Base-by-base conservation (phyloP, 257 asterid genomes). In the Nicotiana obtusifolia region DNA sequence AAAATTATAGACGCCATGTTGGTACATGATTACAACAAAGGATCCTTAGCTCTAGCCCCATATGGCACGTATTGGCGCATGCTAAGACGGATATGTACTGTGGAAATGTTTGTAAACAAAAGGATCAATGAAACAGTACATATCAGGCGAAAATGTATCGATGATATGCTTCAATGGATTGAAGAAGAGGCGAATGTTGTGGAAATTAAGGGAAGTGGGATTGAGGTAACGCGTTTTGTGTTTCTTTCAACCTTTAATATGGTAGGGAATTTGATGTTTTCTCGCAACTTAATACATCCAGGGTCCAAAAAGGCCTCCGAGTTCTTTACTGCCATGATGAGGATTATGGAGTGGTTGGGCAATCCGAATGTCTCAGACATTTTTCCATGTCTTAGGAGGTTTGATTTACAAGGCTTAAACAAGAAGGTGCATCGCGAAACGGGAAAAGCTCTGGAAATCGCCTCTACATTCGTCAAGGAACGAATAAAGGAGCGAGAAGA, bases 251-350 rank as follows among this genome's bases (percentile, higher is more conserved):
- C 88, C 41, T 89, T 91, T 62, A 91, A 91, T 85, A 87, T 82
- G 88, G 10, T 91, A 17, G 95, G 92, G 77, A 91, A 91, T 28
- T 77, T 91, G 75, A 78, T 88, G 86, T 47, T 91, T 64, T 88
- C 93, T 1, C 80, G 81, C 68, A 89, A 91, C 67, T 78, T 91
- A 85, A 90, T 80, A 59, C 81, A 75, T n/a, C 89, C 90, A 41
- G 90, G 86, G 20, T 88, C 91, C 15, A 81, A 80, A 49, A 53
- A 57, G 8, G 94, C 87, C 1, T 59, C 62, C 14, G 91, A 89
- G 17, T 89, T 89, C 65, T 91, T 82, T 77, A 77, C 69, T 0
- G 88, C 91, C 1, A 88, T 84, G 89, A 88, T 81, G 86, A 62
- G 85, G 35, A 47, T 85, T n/a, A 87, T 86, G 90, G 88, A 81